These are phyloP conservation scores for Pleurotus eryngii DNA, from an alignment of 768 basidiomycete genomes.

Conservation along the genomic window DNA sequence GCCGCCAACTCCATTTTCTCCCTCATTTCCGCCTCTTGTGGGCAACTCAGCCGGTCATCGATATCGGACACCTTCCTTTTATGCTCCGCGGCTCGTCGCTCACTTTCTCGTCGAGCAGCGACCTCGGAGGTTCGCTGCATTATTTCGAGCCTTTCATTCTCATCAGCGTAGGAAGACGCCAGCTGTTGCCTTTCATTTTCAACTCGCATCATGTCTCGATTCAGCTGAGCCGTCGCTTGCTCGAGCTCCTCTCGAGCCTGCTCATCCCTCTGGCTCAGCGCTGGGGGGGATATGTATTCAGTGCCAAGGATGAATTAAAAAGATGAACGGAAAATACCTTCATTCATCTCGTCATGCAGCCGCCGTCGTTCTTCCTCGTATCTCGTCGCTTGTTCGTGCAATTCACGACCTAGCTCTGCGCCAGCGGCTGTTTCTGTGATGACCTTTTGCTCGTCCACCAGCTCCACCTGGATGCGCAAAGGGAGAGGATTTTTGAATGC, in stretches of 20 bases:
- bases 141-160: constrained; percentile 19
- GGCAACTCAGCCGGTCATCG: too few species aligned
- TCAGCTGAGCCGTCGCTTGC: constrained; percentile 31
- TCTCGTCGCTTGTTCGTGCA: constrained; percentile 7
- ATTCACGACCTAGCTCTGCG: constrained; percentile 11
- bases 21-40: too few species aligned
- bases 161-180: constrained; percentile 26
- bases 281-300: background rate
- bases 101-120: too few species aligned
- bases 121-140: background rate
- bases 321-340: constrained; percentile 5
- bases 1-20: too few species aligned
- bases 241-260: constrained; percentile 32
- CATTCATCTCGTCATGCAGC: constrained; percentile 11
- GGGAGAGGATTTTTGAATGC: constrained; percentile 8
- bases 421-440: constrained; percentile 34
- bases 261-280: constrained; percentile 27
- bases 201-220: constrained; percentile 29
- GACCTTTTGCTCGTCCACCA: constrained; percentile 17
- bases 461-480: constrained; percentile 17
- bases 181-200: constrained; percentile 24
- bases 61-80: too few species aligned
- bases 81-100: too few species aligned
- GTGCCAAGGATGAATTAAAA: background rate
- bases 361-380: constrained; percentile 11